Evolutionary conservation across 805 yeast genomes (phyloP), one percentile per base, ranked within the genome.

Genomic region (Scheffersomyces stipitis): DNA sequence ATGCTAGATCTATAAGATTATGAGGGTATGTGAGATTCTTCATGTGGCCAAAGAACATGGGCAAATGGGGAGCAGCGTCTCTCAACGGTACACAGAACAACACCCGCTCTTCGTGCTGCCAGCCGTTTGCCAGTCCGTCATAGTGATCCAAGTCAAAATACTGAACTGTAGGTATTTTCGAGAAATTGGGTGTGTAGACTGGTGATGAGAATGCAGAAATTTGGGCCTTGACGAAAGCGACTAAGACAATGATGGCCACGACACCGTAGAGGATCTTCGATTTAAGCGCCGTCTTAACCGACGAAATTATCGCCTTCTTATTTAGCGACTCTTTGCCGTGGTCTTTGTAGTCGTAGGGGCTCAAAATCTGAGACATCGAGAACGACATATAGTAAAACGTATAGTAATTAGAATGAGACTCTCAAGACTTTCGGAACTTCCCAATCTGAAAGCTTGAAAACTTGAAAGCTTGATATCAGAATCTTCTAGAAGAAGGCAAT

Each of bases 21-120:
- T 89, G 97, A 14, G 96, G 96, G 60, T 89, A 89, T 1, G 95
- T 79, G 58, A 89, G 69, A 57, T 82, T 81, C 37, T 65, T 69
- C 82, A 90, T 73, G 61, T 89, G 95, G 22, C 79, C 75, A 56
- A 89, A 90, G 52, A 90, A 87, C 86, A 88, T 81, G 28, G 93
- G 91, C 58, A 89, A 69, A 68, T 88, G 96, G 14, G 83, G 78
- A 3, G 90, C 85, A 1, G 97, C 97, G 59, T 90, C 96, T 66
- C 97, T 78, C 48, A 89, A 70, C 5, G 97, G 97, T 8, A 90
- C 96, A 48, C 91, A 80, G 48, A 87, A 86, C 40, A 89, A 66
- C 15, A 89, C 83, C 33, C 96, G 71, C 56, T 90, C 96, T 10
- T 75, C 78, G 32, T 71, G 66, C 49, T 82, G 84, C 93, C 93